These are phyloP conservation scores for Metarhizium anisopliae DNA, from an alignment of 2,329 filamentous ascomycete species.

Conservation along the genomic window DNA sequence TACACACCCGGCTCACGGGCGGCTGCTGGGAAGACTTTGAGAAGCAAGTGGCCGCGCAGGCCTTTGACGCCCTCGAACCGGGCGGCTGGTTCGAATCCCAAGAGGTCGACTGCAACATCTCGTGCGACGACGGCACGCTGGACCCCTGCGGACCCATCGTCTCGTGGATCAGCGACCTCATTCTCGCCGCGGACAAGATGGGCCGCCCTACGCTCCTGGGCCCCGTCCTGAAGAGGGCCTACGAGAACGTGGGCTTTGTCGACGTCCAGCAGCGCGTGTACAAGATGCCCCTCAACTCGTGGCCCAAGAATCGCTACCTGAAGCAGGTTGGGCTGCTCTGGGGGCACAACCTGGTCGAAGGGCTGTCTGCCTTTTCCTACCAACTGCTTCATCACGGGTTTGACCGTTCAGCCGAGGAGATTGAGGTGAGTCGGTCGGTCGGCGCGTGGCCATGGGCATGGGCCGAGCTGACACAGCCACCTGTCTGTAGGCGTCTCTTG, in stretches of 20 bases:
- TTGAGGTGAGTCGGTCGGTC: neutral
- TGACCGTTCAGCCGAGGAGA: neutral
- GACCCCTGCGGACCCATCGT: constrained; percentile 12
- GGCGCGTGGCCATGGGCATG: no score
- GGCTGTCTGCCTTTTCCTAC: neutral
- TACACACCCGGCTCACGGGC: constrained; percentile 9
- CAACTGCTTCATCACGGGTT: neutral
- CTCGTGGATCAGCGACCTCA: constrained; percentile 27
- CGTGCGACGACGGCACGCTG: constrained; percentile 19
- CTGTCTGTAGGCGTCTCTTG: neutral
- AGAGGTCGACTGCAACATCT: constrained; percentile 17
- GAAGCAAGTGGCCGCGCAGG: neutral
- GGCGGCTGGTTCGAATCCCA: constrained; percentile 33
- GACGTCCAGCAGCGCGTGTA: constrained; percentile 18
- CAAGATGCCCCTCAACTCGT: constrained; percentile 21
- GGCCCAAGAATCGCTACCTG: constrained; percentile 19
- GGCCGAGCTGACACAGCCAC: neutral
- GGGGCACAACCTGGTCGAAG: neutral
- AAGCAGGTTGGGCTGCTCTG: constrained; percentile 18
- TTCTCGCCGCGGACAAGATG: constrained; percentile 15
- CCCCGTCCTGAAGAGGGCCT: constrained; percentile 12
- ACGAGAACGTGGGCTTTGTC: constrained; percentile 22
- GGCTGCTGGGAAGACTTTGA: neutral
- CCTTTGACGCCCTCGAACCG: constrained; percentile 19
- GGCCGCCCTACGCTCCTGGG: constrained; percentile 12